Evolutionary conservation across 2,329 filamentous ascomycete species (phyloP).

Genomic region (Tolypocladium paradoxum): DNA sequence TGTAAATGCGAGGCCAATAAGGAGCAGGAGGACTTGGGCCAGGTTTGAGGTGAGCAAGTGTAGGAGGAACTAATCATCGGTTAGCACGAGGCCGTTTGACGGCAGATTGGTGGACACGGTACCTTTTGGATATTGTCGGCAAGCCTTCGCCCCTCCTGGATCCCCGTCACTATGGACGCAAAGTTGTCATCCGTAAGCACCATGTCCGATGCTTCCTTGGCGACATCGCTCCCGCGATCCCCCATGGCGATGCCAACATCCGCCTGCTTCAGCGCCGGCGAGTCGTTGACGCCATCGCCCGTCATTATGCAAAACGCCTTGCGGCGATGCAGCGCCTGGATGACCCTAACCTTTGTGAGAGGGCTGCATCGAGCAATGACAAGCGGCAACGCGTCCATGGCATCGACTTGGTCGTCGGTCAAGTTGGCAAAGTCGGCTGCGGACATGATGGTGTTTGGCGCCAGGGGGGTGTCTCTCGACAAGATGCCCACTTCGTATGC

Average conservation of each 20-base stretch:
- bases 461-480: conserved; percentile 21
- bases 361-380: conserved; percentile 62
- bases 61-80: conserved; percentile 38
- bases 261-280: conserved; percentile 59
- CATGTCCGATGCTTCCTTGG: conserved; percentile 77
- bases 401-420: conserved; percentile 51
- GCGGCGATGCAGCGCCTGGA: conserved; percentile 60
- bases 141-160: conserved; percentile 58
- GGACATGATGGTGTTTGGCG: conserved; percentile 43
- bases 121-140: conserved; percentile 70
- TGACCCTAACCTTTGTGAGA: conserved; percentile 64
- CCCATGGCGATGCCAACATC: conserved; percentile 73
- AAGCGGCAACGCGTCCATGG: conserved; percentile 48
- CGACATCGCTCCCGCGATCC: conserved; percentile 58
- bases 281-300: conserved; percentile 66
- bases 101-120: conserved; percentile 1
- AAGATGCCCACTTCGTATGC: conserved; percentile 56
- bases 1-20: conserved; percentile 60
- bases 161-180: conserved; percentile 64
- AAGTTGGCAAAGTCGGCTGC: conserved; percentile 53
- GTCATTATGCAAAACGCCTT: conserved; percentile 64
- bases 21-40: conserved; percentile 56
- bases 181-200: conserved; percentile 85
- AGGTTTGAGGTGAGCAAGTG: conserved; percentile 61
- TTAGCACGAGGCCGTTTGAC: conserved; percentile 5